Percentiles rank a stretch among this genome's conserved stretches.
These are phyloP conservation scores for Huntiella moniliformis DNA, from an alignment of 2,329 filamentous ascomycete species.

Conservation along the genomic window DNA sequence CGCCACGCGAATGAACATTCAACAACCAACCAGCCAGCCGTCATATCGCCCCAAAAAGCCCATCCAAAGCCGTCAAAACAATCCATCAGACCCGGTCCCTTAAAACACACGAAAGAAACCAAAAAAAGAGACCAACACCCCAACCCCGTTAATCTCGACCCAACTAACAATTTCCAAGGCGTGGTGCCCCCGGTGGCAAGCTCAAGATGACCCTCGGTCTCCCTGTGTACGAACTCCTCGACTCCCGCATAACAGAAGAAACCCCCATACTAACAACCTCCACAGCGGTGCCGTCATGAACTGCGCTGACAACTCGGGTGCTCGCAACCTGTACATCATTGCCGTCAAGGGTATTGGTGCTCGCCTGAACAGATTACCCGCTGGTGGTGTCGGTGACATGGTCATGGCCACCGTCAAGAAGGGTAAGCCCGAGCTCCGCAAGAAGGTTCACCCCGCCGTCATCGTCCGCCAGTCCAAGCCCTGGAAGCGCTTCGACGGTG, in stretches of 20 bases:
- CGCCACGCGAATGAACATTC: no score
- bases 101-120: background rate
- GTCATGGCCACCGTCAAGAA: slow-evolving; percentile 99
- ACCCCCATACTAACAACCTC: slow-evolving; percentile 6
- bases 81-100: background rate
- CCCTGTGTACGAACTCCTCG: slow-evolving; percentile 61
- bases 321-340: slow-evolving; percentile 99
- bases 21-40: no score
- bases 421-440: slow-evolving; percentile 99
- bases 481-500: slow-evolving; percentile 95
- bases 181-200: slow-evolving; percentile 98
- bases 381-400: slow-evolving; percentile 98
- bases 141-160: background rate
- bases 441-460: slow-evolving; percentile 99
- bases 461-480: slow-evolving; percentile 98
- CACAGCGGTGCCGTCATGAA: slow-evolving; percentile 96
- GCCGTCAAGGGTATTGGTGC: slow-evolving; percentile 97
- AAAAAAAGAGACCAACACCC: slow-evolving; percentile 4
- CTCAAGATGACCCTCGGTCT: slow-evolving; percentile 99
- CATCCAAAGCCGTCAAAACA: background rate
- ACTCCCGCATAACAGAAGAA: background rate
- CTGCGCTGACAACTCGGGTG: slow-evolving; percentile 98
- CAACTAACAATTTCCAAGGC: slow-evolving; percentile 29
- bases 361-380: slow-evolving; percentile 90
- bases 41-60: no score